These are phyloP conservation scores for Zygotorulaspora sp. DNA, from an alignment of 805 yeast genomes.

Conservation along the genomic window DNA sequence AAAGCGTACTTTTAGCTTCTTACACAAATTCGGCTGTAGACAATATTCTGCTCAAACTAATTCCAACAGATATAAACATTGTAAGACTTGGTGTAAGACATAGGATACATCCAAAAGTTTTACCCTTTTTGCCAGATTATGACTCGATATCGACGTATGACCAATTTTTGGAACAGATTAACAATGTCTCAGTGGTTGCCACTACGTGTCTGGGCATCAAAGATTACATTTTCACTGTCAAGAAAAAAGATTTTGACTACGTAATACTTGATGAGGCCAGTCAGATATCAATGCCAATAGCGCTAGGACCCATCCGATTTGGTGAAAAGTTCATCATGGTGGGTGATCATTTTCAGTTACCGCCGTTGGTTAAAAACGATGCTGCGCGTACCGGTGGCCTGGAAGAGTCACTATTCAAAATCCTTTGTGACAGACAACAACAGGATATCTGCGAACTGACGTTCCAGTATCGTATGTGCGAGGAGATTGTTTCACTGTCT, in stretches of 20 bases:
- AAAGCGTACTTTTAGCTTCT: slow-evolving; percentile 72
- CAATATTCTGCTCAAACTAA: slow-evolving; percentile 75
- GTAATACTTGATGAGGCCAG: slow-evolving; percentile 97
- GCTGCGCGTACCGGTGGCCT: slow-evolving; percentile 56
- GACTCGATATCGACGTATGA: slow-evolving; percentile 39
- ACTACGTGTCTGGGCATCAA: slow-evolving; percentile 76
- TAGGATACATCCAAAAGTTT: slow-evolving; percentile 59
- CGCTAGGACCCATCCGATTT: slow-evolving; percentile 79
- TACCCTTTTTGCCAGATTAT: slow-evolving; percentile 46
- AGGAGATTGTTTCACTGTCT: slow-evolving; percentile 78
- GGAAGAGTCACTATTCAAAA: slow-evolving; percentile 70
- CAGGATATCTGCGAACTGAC: slow-evolving; percentile 69
- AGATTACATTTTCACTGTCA: slow-evolving; percentile 28
- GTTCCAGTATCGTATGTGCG: slow-evolving; percentile 88
- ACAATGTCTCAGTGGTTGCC: slow-evolving; percentile 72
- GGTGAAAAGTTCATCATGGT: slow-evolving; percentile 81
- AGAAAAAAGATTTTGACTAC: slow-evolving; percentile 65
- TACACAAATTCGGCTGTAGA: slow-evolving; percentile 97
- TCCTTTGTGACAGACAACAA: slow-evolving; percentile 69
- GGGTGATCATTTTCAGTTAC: slow-evolving; percentile 94
- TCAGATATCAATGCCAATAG: slow-evolving; percentile 86
- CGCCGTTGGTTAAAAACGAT: slow-evolving; percentile 75
- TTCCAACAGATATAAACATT: slow-evolving; percentile 44
- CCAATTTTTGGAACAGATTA: slow-evolving; percentile 45
- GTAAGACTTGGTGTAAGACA: slow-evolving; percentile 62